Evolutionary conservation across 2,329 filamentous ascomycete species (phyloP), one percentile per base, ranked within the genome.

Genomic region (Malbranchea zuffiana): DNA sequence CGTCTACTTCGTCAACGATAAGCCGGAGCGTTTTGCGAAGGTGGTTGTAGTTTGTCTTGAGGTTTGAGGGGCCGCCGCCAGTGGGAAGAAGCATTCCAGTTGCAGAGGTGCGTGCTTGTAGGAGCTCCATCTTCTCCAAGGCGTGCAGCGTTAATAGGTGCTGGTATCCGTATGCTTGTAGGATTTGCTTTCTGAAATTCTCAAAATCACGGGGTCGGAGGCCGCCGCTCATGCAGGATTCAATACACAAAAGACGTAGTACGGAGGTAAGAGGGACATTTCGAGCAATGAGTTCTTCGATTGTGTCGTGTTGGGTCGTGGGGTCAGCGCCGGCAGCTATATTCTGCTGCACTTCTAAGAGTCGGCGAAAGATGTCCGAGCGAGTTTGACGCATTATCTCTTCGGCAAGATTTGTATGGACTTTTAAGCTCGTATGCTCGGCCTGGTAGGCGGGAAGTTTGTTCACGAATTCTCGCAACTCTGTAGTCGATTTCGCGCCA

Each of bases 1-100:
- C 90, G 54, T 93, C 87, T 25, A 98, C 88, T 56, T 96, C 90
- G 55, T 98, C 90, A 39, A 95, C 81, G 54, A 95, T 93, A 11
- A 98, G 72, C 19, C 81, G 77, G 10, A 98, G 73, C 43, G 80
- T 78, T 57, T 90, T 93, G 37, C 92, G 80, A 4, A 96, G 66
- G 47, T 84, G 82, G 3, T 77, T 79, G 62, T 95, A 98, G 56
- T 96, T 95, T 7, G 87, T 94, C 57, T 86, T 85, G 15, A 72
- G 75, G 11, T 79, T 80, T 12, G 68, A 60, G 5, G 65, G 61
- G 24, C 54, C 54, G 13, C 78, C 78, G 2, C 76, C 61, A 58
- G 86, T 81, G 0, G 83, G 82, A 36, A 90, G 83, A 62, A 90
- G 80, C 45, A 79, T 78, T n/a, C 82, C 79, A 46, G 83, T 71